Percentiles rank a stretch among this genome's conserved stretches.
phyloP scores from a whole-genome alignment of 345 rosid species.

The Heritiera littoralis region DNA sequence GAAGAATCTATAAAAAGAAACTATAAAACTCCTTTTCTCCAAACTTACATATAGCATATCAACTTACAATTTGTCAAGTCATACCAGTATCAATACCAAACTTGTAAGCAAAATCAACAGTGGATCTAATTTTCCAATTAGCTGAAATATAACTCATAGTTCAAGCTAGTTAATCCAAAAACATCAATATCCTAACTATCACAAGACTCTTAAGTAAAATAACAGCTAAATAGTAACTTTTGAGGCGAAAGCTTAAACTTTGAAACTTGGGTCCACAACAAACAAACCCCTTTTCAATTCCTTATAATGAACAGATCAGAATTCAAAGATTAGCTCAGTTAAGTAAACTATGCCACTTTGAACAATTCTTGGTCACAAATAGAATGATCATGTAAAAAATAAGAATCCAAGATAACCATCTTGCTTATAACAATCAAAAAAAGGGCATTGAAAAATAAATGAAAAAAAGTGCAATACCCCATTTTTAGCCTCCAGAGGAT shows the following conservation, averaged over 20 bases:
- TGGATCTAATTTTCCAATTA: neutral
- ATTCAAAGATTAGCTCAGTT: slow-evolving; percentile 4
- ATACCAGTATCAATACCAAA: neutral
- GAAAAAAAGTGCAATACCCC: slow-evolving; percentile 57
- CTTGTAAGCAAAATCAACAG: neutral
- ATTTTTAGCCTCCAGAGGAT: slow-evolving; percentile 78
- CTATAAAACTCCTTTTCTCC: neutral
- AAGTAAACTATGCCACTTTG: neutral
- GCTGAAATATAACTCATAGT: neutral
- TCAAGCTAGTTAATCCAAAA: neutral
- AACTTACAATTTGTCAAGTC: neutral
- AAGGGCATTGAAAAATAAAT: neutral
- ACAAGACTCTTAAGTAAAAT: neutral
- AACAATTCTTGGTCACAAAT: neutral
- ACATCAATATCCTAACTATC: slow-evolving; percentile 3
- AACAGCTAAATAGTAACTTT: neutral
- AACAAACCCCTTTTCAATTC: slow-evolving; percentile 1
- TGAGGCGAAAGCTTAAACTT: neutral
- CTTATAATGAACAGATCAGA: neutral
- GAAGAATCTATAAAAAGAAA: neutral
- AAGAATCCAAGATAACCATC: neutral
- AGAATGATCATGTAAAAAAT: neutral
- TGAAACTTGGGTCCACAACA: neutral
- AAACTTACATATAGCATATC: no score
- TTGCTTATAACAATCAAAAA: neutral